Percentiles rank a stretch among this genome's conserved stretches.
Evolutionary conservation across 2,329 filamentous ascomycete genomes (phyloP).

Genomic region (Colletotrichum orchidophilum): DNA sequence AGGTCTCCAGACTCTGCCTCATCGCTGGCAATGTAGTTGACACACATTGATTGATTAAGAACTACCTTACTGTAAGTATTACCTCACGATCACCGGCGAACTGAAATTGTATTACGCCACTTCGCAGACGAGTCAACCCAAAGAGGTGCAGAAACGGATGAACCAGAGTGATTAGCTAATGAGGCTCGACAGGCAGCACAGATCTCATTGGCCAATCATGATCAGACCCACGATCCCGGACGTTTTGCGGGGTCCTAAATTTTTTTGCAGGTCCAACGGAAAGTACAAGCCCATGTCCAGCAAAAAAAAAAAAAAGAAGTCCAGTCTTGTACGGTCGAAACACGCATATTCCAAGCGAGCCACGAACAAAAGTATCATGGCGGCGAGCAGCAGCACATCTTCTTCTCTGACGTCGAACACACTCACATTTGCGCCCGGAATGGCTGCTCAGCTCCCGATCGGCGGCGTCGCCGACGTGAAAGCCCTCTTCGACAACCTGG

Average conservation of each 20-base stretch:
- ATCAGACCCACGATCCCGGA: not conserved
- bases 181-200: not conserved
- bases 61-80: no score
- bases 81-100: not conserved
- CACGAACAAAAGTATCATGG: slow-evolving; percentile 26
- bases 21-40: not conserved
- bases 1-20: not conserved
- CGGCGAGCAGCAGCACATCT: slow-evolving; percentile 56
- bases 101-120: not conserved
- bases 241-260: slow-evolving; percentile 32
- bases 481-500: slow-evolving; percentile 66
- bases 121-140: not conserved
- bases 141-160: not conserved
- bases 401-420: slow-evolving; percentile 73
- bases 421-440: slow-evolving; percentile 60
- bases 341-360: slow-evolving; percentile 8
- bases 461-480: slow-evolving; percentile 50
- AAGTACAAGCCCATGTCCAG: slow-evolving; percentile 7
- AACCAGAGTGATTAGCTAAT: slow-evolving; percentile 16
- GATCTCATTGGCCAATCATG: slow-evolving; percentile 30
- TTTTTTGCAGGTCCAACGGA: slow-evolving; percentile 24
- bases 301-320: slow-evolving; percentile 14
- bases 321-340: slow-evolving; percentile 29
- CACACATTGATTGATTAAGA: no score
- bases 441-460: slow-evolving; percentile 43